A percentile compares a stretch with the other conserved stretches of the same genome.
Evolutionary conservation across 2,329 filamentous ascomycete species (phyloP).

Genomic region (Fusarium gaditjirri): DNA sequence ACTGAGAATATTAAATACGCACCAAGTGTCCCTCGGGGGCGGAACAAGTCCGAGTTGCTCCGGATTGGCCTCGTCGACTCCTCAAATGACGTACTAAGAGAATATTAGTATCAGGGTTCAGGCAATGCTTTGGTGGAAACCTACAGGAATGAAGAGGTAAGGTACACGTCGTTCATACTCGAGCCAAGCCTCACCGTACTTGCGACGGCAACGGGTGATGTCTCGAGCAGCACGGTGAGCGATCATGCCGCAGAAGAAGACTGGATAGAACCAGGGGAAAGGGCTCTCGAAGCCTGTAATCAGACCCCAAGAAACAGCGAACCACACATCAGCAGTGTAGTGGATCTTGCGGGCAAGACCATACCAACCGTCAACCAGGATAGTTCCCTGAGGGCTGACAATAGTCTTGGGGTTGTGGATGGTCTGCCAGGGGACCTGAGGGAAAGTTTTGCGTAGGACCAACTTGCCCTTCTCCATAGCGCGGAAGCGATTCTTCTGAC

Average conservation of each 20-base stretch:
- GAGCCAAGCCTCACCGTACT: conserved; percentile 84
- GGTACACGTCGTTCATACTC: conserved; percentile 84
- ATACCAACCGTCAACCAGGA: conserved; percentile 89
- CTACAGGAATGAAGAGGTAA: conserved; percentile 82
- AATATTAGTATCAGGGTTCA: conserved; percentile 23
- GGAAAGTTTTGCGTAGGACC: conserved; percentile 81
- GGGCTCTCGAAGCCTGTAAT: conserved; percentile 70
- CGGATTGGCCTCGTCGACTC: background rate
- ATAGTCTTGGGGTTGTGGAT: conserved; percentile 85
- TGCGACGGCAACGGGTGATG: conserved; percentile 78
- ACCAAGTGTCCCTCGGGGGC: background rate
- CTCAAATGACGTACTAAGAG: conserved; percentile 56
- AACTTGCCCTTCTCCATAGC: conserved; percentile 78
- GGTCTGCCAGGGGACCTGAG: conserved; percentile 89
- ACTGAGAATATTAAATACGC: conserved; percentile 6
- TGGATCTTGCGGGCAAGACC: conserved; percentile 73
- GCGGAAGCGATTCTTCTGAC: conserved; percentile 93
- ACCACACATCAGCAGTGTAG: conserved; percentile 62
- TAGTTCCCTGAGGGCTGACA: conserved; percentile 75
- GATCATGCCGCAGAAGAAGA: conserved; percentile 87
- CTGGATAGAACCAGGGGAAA: conserved; percentile 90
- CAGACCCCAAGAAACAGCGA: conserved; percentile 62
- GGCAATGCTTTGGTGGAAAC: background rate
- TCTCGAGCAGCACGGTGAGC: conserved; percentile 81
- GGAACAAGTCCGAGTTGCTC: background rate